Base-by-base conservation (phyloP, 2,329 filamentous ascomycete species). In the Trichoderma brevicompactum region DNA sequence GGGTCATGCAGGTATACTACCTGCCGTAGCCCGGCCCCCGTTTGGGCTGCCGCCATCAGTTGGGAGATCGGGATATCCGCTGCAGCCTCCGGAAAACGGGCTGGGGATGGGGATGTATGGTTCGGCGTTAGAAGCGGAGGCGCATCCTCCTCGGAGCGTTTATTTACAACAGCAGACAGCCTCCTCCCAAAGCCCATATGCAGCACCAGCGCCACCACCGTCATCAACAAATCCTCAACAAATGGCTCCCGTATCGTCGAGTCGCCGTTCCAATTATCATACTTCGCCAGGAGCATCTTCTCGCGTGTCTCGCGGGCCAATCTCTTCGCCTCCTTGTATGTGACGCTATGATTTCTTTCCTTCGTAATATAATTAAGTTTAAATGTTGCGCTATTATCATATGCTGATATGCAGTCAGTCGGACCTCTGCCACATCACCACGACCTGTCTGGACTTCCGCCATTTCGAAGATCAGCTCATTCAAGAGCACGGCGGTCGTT, bases 401-500 rank as follows among this genome's bases (percentile, higher is more conserved):
- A n/a, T 13, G 38, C 58, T 66, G 10, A 66, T n/a, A 19, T 13
- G 12, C 19, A 5, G 15, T n/a, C 13, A 40, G 56, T 38, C 50
- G 36, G 32, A 5, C 23, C 64, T 7, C 15, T 55, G 3, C 15
- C 64, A 0, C 32, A 60, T n/a, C 41, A 66, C 17, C 38, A 56
- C n/a, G 64, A 66, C 4, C 19, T 34, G 12, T 32, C 19, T 19
- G 23, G 32, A 34, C 9, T 38, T 10, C 4, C 68, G 10, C 67
- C 69, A 34, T 70, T 70, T 8, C 69, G 72, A 34, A 73, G 75
- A 58, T 72, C 70, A 56, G 65, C 69, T 28, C 68, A 73, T 41
- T 67, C 68, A 10, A 71, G 75, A 66, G 66, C 66, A 43, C 73
- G 75, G 52, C 72, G 75, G 41, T 67, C 72, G 38, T 53, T 69